Conservation (phyloP, 768 basidiomycete species). For the Epithele typhae region DNA sequence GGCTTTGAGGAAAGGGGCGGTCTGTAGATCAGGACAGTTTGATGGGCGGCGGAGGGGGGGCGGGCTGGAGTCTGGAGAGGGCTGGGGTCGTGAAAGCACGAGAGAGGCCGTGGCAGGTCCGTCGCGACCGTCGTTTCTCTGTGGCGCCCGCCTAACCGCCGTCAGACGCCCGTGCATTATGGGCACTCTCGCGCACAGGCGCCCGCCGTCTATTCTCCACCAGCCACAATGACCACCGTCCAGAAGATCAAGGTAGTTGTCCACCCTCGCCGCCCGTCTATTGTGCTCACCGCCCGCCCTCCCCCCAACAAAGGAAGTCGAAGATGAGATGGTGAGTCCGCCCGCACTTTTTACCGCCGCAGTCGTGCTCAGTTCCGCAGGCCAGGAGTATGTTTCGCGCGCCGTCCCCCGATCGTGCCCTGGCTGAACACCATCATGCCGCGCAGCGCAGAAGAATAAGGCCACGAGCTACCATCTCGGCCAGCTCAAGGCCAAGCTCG, state of each 20-base stretch:
- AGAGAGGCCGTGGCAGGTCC: no score
- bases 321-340: conserved; percentile 89
- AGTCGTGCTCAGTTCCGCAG: conserved; percentile 37
- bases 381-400: conserved; percentile 63
- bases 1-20: neutral
- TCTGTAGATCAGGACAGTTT: neutral
- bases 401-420: conserved; percentile 2
- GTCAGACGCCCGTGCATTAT: no score
- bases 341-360: conserved; percentile 8
- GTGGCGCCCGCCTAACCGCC: no score
- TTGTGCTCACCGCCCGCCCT: conserved; percentile 2
- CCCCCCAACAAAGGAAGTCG: conserved; percentile 61
- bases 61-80: neutral
- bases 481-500: conserved; percentile 96
- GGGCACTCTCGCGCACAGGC: neutral
- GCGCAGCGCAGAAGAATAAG: conserved; percentile 91
- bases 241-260: conserved; percentile 78
- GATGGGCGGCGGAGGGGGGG: neutral
- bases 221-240: conserved; percentile 71
- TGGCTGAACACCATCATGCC: conserved; percentile 13
- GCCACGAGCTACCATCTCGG: conserved; percentile 95
- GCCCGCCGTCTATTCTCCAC: conserved; percentile 4
- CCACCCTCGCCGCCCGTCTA: neutral
- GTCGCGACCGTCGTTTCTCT: no score
- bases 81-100: neutral